Percentiles rank a stretch among this genome's conserved stretches.
Evolutionary conservation across 495 filamentous ascomycete genomes (phyloP).

Genomic region (Xylaria scruposa): DNA sequence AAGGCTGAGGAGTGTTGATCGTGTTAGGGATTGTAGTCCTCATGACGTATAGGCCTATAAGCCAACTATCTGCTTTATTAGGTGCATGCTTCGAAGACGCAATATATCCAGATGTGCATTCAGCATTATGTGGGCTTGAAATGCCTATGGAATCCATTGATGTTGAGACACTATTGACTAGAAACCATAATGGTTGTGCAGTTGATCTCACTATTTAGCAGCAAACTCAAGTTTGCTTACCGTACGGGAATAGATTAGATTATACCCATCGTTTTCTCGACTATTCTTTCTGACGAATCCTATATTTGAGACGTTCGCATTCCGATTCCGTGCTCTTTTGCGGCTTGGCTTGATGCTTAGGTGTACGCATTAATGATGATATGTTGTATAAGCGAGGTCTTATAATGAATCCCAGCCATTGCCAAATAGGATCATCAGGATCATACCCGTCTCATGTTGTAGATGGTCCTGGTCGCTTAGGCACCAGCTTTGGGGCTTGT

Average conservation of each 20-base stretch:
- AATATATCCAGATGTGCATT: background rate
- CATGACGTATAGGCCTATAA: background rate
- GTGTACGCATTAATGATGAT: background rate
- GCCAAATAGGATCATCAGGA: background rate
- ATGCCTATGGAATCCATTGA: background rate
- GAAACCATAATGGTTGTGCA: background rate
- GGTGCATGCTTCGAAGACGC: background rate
- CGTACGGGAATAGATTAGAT: background rate
- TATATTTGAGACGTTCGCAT: background rate
- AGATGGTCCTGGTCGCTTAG: background rate
- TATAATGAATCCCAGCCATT: background rate
- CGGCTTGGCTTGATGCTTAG: background rate
- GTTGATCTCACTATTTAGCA: background rate
- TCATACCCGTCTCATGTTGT: background rate
- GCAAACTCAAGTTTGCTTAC: background rate
- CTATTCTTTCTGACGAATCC: background rate
- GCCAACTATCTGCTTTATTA: background rate
- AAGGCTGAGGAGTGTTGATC: constrained; percentile 18
- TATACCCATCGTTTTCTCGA: background rate
- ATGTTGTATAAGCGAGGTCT: constrained; percentile 1
- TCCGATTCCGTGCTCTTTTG: background rate
- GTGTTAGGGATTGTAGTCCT: background rate
- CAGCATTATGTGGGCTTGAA: background rate
- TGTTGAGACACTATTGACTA: background rate
- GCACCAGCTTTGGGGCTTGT: background rate